These are phyloP conservation scores for Mycosphaerelloides madeirae DNA, from an alignment of 2,329 filamentous ascomycete species.

Conservation along the genomic window DNA sequence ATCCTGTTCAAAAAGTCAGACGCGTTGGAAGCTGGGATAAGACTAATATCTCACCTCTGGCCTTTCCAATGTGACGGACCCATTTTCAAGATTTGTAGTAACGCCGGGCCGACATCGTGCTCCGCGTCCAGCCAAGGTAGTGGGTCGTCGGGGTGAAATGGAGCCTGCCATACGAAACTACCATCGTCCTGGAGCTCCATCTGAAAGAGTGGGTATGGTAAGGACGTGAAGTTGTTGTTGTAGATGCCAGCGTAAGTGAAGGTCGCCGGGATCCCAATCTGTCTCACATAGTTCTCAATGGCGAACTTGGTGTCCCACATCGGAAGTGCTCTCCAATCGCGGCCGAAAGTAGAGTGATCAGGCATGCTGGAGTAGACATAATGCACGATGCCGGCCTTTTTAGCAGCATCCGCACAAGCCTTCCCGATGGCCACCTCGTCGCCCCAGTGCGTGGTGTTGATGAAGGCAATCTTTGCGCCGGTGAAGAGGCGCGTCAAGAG, in stretches of 20 bases:
- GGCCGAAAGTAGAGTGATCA: slow-evolving; percentile 76
- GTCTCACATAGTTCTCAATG: slow-evolving; percentile 83
- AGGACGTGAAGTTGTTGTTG: slow-evolving; percentile 97
- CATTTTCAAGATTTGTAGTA: slow-evolving; percentile 93
- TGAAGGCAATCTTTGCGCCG: slow-evolving; percentile 83
- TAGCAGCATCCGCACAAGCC: slow-evolving; percentile 82
- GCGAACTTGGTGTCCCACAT: slow-evolving; percentile 91
- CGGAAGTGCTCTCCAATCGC: slow-evolving; percentile 74
- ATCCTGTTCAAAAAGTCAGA: slow-evolving; percentile 52
- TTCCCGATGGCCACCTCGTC: slow-evolving; percentile 88
- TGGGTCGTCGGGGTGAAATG: slow-evolving; percentile 83
- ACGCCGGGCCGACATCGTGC: slow-evolving; percentile 87
- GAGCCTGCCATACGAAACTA: slow-evolving; percentile 87
- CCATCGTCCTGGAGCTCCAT: slow-evolving; percentile 84
- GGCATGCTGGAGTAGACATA: slow-evolving; percentile 98
- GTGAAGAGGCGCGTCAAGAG: slow-evolving; percentile 52
- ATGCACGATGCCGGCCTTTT: slow-evolving; percentile 77
- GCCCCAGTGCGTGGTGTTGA: slow-evolving; percentile 96
- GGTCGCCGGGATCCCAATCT: slow-evolving; percentile 76
- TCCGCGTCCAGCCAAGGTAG: slow-evolving; percentile 95
- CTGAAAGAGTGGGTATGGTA: slow-evolving; percentile 89
- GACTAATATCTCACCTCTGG: slow-evolving; percentile 51
- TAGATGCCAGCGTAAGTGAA: slow-evolving; percentile 97
- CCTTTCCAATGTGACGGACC: slow-evolving; percentile 79
- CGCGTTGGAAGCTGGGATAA: not conserved